Conservation (phyloP, 2,329 filamentous ascomycete species). For the Salinomyces thailandicus region DNA sequence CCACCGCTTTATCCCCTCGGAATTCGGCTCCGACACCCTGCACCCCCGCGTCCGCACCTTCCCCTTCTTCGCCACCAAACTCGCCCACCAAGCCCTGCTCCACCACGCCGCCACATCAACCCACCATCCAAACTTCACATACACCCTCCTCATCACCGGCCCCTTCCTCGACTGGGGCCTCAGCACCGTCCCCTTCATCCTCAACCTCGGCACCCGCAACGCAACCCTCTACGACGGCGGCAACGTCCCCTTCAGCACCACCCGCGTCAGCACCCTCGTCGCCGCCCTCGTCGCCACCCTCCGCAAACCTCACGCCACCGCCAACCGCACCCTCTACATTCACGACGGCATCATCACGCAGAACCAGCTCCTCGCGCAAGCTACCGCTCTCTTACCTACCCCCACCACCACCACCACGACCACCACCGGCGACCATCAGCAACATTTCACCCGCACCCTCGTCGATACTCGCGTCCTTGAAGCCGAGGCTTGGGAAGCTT, state of each 20-base stretch:
- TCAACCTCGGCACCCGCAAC: slow-evolving; percentile 12
- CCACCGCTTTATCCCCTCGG: slow-evolving; percentile 32
- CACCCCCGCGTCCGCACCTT: slow-evolving; percentile 19
- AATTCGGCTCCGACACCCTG: slow-evolving; percentile 30
- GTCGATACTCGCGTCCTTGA: slow-evolving; percentile 2
- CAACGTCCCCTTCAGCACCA: slow-evolving; percentile 20
- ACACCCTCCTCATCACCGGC: slow-evolving; percentile 20
- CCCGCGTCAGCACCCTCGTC: slow-evolving; percentile 18
- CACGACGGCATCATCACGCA: slow-evolving; percentile 19
- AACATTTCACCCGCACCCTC: background rate
- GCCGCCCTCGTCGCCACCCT: slow-evolving; percentile 21
- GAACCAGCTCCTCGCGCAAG: slow-evolving; percentile 17
- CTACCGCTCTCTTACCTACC: slow-evolving; percentile 12
- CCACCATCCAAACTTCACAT: slow-evolving; percentile 16
- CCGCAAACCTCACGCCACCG: slow-evolving; percentile 18
- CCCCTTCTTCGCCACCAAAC: slow-evolving; percentile 26
- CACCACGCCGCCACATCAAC: slow-evolving; percentile 13
- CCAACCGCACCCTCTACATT: slow-evolving; percentile 22
- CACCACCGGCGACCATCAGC: background rate
- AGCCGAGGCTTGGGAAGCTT: slow-evolving; percentile 1
- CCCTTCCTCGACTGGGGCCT: slow-evolving; percentile 26
- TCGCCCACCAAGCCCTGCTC: slow-evolving; percentile 25
- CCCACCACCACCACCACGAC: too few relatives aligned
- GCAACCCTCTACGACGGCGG: slow-evolving; percentile 23
- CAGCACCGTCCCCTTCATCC: slow-evolving; percentile 15